Conservation (phyloP, 2,329 filamentous ascomycete species). For the Talaromyces sp. region DNA sequence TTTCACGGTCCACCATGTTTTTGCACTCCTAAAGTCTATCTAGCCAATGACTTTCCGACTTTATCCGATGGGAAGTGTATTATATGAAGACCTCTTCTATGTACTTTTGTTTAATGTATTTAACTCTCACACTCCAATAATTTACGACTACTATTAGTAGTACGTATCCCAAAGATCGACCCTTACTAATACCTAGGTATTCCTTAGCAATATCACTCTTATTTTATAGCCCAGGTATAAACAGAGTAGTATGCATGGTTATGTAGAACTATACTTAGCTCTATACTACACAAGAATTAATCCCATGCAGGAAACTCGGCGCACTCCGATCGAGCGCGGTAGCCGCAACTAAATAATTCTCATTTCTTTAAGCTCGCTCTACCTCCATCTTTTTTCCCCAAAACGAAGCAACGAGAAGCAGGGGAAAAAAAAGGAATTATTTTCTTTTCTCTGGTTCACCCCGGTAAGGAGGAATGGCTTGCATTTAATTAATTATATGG, state of each 20-base stretch:
- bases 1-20: background rate
- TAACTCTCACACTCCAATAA: background rate
- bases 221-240: background rate
- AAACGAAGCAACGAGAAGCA: background rate
- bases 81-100: no score
- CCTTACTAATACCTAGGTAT: no score
- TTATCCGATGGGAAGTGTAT: background rate
- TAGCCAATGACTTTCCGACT: background rate
- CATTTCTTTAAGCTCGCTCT: background rate
- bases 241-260: background rate
- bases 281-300: background rate
- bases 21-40: background rate
- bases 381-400: background rate
- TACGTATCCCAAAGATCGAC: background rate
- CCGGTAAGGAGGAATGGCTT: background rate
- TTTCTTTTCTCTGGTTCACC: background rate
- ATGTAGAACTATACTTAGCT: background rate
- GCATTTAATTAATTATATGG: background rate
- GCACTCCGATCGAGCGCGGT: conserved; percentile 10
- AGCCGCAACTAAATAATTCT: conserved; percentile 11
- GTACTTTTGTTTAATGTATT: no score
- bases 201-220: background rate
- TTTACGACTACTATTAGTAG: background rate
- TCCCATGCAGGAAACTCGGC: background rate
- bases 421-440: background rate